Evolutionary conservation across 1,284 basidiomycete genomes (phyloP).

Genomic region (Naganishia albida): DNA sequence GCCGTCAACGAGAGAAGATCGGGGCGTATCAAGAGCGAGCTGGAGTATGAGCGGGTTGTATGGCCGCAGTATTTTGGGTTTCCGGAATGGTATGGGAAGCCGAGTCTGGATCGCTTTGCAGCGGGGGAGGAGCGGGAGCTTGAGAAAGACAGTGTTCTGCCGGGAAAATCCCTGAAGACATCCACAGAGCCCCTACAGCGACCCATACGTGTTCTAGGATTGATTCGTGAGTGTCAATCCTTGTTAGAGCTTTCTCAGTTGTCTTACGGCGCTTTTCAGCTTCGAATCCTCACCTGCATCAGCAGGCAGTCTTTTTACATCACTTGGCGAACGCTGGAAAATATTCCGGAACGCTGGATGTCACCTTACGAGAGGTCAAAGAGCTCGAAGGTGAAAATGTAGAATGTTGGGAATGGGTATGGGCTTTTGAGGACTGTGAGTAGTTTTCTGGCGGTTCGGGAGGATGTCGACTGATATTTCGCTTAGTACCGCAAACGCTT

Average conservation of each 20-base stretch:
- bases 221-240: slow-evolving; percentile 4
- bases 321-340: neutral
- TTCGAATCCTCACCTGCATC: slow-evolving; percentile 2
- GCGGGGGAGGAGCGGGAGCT: neutral
- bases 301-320: slow-evolving; percentile 6
- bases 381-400: neutral
- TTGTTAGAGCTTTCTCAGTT: neutral
- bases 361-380: neutral
- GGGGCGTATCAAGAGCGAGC: slow-evolving; percentile 1
- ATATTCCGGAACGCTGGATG: neutral
- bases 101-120: neutral
- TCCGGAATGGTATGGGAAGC: slow-evolving; percentile 14
- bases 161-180: neutral
- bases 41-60: slow-evolving; percentile 8
- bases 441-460: neutral
- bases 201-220: slow-evolving; percentile 1
- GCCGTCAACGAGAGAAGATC: neutral
- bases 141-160: neutral
- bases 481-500: neutral
- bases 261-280: neutral
- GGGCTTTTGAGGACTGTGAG: slow-evolving; percentile 8
- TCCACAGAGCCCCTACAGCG: neutral
- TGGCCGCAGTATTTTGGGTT: slow-evolving; percentile 24
- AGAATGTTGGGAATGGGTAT: slow-evolving; percentile 19
- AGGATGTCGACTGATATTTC: neutral